Evolutionary conservation across 768 basidiomycete species (phyloP).

Genomic region (Phylloporus arenicola): DNA sequence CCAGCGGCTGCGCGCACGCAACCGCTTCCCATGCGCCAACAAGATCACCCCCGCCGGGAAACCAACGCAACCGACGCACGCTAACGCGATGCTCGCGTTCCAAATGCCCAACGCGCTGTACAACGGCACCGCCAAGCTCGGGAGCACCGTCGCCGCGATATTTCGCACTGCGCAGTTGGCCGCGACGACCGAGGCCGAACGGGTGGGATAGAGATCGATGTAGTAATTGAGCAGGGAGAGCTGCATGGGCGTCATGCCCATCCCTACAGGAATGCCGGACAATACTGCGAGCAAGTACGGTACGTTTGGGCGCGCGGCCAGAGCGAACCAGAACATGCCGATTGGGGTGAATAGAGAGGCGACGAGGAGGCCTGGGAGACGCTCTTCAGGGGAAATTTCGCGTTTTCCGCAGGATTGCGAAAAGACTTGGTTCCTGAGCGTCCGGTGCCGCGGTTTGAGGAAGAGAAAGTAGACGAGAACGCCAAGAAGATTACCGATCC

Average conservation of each 20-base stretch:
- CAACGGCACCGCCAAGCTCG: conserved; percentile 22
- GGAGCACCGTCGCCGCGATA: conserved; percentile 16
- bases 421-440: conserved; percentile 12
- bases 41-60: conserved; percentile 17
- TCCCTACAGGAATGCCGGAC: conserved; percentile 24
- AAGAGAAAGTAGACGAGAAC: conserved; percentile 23
- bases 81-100: conserved; percentile 16
- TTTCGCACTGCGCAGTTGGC: conserved; percentile 25
- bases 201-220: conserved; percentile 28
- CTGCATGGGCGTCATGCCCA: conserved; percentile 27
- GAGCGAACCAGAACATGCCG: conserved; percentile 26
- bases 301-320: conserved; percentile 13
- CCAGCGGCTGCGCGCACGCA: conserved; percentile 23
- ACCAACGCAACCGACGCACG: conserved; percentile 22
- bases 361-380: conserved; percentile 23
- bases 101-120: conserved; percentile 17
- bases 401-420: conserved; percentile 18
- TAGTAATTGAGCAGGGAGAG: conserved; percentile 27
- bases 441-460: conserved; percentile 20
- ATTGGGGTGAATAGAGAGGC: conserved; percentile 24
- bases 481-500: conserved; percentile 22
- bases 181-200: conserved; percentile 26
- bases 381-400: conserved; percentile 23
- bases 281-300: conserved; percentile 11
- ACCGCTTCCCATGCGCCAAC: conserved; percentile 17